A percentile compares a stretch with the other conserved stretches of the same genome.
Evolutionary conservation across 2,329 filamentous ascomycete genomes (phyloP).

Genomic region (Arthrinium puccinioides): DNA sequence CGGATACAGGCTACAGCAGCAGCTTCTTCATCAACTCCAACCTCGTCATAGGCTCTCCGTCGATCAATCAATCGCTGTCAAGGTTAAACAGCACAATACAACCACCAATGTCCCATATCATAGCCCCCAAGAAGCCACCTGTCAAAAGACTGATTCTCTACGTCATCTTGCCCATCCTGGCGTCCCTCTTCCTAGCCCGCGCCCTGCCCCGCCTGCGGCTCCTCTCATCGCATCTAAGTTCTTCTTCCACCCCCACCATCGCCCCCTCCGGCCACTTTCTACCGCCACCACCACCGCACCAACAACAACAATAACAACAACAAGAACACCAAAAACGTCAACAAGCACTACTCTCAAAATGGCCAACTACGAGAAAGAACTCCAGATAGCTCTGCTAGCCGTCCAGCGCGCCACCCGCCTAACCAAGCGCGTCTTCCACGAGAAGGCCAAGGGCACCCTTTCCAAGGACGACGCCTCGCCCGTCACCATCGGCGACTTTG

Average conservation of each 20-base stretch:
- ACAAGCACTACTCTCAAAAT: slow-evolving; percentile 22
- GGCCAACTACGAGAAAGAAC: slow-evolving; percentile 59
- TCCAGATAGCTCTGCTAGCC: slow-evolving; percentile 65
- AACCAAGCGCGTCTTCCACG: slow-evolving; percentile 72
- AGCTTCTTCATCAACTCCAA: no score
- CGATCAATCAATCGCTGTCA: no score
- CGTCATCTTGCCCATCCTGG: neutral
- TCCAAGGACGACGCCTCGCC: slow-evolving; percentile 94
- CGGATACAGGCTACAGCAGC: no score
- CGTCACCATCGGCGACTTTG: slow-evolving; percentile 96
- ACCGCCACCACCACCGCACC: neutral
- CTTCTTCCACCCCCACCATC: slow-evolving; percentile 5
- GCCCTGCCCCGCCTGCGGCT: slow-evolving; percentile 3
- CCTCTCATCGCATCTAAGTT: slow-evolving; percentile 1
- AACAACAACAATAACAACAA: slow-evolving; percentile 4
- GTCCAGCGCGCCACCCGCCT: slow-evolving; percentile 68
- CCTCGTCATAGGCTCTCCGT: no score
- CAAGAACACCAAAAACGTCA: neutral
- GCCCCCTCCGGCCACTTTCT: no score
- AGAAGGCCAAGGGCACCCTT: slow-evolving; percentile 89
- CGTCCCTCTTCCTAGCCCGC: slow-evolving; percentile 2
- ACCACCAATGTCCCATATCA: no score
- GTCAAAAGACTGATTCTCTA: neutral
- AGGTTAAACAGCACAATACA: no score
- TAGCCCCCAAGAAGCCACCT: no score